Percentiles rank a stretch among this genome's conserved stretches.
phyloP scores from a whole-genome alignment of 805 yeast species.

The Nematodospora valgi region DNA sequence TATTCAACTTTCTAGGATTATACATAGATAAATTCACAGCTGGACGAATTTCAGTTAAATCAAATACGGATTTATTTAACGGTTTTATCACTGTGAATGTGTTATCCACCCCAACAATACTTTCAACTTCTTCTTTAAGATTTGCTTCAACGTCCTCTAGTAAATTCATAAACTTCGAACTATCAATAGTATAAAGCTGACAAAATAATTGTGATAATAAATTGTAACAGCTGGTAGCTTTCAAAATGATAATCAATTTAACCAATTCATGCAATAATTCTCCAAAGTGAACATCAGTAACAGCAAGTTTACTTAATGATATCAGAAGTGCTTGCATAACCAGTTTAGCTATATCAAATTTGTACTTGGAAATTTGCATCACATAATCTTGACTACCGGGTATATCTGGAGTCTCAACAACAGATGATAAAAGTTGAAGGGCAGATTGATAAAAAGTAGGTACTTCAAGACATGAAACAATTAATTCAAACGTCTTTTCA shows the following conservation, averaged over 20 bases:
- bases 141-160: constrained; percentile 18
- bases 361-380: constrained; percentile 35
- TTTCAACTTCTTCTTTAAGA: constrained; percentile 31
- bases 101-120: constrained; percentile 29
- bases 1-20: constrained; percentile 28
- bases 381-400: constrained; percentile 27
- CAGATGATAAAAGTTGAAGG: constrained; percentile 22
- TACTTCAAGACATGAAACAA: constrained; percentile 20
- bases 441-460: constrained; percentile 29
- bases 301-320: constrained; percentile 29
- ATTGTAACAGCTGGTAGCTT: constrained; percentile 24
- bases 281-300: constrained; percentile 29
- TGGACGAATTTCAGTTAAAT: constrained; percentile 26
- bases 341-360: constrained; percentile 24
- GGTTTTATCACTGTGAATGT: constrained; percentile 7
- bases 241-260: constrained; percentile 30
- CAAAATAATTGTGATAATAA: constrained; percentile 21
- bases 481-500: constrained; percentile 17
- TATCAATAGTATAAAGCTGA: constrained; percentile 28
- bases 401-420: constrained; percentile 30
- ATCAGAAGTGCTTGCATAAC: constrained; percentile 24
- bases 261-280: constrained; percentile 23
- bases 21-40: constrained; percentile 11
- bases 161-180: constrained; percentile 22
- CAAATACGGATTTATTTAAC: constrained; percentile 17